phyloP scores from a whole-genome alignment of 2,329 filamentous ascomycete genomes.

The Sporothrix curviconia region DNA sequence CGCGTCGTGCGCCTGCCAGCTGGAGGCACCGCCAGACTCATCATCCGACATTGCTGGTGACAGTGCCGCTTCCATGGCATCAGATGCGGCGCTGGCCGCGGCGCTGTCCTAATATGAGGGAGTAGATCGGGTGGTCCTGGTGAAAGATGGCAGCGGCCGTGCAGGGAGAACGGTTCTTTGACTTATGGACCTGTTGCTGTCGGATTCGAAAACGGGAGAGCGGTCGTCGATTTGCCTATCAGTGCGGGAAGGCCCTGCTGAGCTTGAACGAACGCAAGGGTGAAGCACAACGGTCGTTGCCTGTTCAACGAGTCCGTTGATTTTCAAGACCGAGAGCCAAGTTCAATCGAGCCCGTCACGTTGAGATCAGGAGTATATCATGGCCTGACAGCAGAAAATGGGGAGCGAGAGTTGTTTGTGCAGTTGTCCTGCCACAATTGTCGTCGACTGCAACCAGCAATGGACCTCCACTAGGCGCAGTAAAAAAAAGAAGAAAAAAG shows the following conservation, averaged over 20 bases:
- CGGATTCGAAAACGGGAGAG: too few species aligned
- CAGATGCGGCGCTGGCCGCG: not conserved
- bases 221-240: not conserved
- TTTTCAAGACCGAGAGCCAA: not conserved
- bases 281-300: not conserved
- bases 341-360: not conserved
- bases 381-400: not conserved
- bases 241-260: not conserved
- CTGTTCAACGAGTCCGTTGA: not conserved
- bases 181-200: not conserved
- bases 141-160: not conserved
- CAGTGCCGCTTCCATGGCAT: slow-evolving; percentile 4
- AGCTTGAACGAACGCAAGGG: not conserved
- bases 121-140: not conserved
- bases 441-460: not conserved
- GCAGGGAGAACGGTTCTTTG: not conserved
- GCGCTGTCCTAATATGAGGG: too few species aligned
- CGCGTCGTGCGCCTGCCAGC: slow-evolving; percentile 15
- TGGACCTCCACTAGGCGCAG: too few species aligned
- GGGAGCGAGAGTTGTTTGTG: not conserved
- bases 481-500: not conserved
- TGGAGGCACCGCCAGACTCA: slow-evolving; percentile 10
- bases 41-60: slow-evolving; percentile 18
- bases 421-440: not conserved
- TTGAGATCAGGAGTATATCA: slow-evolving; percentile 6